Base-by-base conservation (phyloP, 495 filamentous ascomycete species). In the Lasiosphaeriaceae sp. region DNA sequence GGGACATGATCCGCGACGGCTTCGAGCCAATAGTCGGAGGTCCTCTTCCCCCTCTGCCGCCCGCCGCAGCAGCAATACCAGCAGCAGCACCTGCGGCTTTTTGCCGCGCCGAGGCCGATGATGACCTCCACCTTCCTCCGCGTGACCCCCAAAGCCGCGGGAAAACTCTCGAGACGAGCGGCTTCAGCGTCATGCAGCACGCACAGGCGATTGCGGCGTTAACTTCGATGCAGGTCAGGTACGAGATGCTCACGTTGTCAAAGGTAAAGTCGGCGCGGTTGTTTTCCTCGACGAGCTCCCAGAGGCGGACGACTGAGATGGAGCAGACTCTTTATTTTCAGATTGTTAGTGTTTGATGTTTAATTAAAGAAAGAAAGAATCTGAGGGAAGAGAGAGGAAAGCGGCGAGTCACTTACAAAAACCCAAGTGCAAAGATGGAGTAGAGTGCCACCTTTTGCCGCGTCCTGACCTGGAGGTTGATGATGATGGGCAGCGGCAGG, bases 161-260 rank as follows among this genome's bases (percentile, higher is more conserved):
- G 49, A 66, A 71, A 7, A 60, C 17, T 1, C 56, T 57, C 11
- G 52, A 56, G 16, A 69, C 26, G 6, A 69, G 47, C 9, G 66
- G 64, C 21, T 67, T 66, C 11, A 72, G 54, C 11, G 66, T 67
- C 47, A 70, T 67, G 46, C 66, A 61, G 57, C 69, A 71, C 5
- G 71, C 70, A 45, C 70, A 68, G 34, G 65, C 62, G 37, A 74
- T 68, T n/a, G 66, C 66, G 11, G 69, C 58, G 60, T 72, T 66
- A 53, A 59, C 55, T 61, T 72, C 68, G 57, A 71, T 56, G 51
- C 60, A 60, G 14, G 66, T 70, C 63, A 68, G 65, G 43, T 67
- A 56, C 5, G 60, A 19, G 41, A 66, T 65, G 50, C 55, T 56
- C 22, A 59, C 59, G 57, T 60, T 64, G 59, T 64, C 61, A 23